Base-by-base conservation (phyloP, 2,329 filamentous ascomycete genomes). In the Colletotrichum trifolii region DNA sequence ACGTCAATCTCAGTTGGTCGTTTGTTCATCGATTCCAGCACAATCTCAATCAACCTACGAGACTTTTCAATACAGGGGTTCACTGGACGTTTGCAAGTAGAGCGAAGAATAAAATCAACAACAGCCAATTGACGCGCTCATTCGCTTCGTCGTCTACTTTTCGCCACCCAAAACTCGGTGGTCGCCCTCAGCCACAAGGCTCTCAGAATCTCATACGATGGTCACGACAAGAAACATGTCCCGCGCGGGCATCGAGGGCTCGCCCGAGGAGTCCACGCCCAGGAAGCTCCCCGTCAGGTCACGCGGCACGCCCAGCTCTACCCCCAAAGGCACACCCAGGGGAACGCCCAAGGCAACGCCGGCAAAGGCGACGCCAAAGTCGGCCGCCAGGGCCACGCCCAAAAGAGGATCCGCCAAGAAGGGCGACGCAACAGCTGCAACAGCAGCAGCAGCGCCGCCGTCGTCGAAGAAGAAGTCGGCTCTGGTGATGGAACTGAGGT, bases 301-400 rank as follows among this genome's bases (percentile, higher is more conserved):
- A 10, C 17, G 15, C 13, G 36, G 15, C 43, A 56, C 54, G 25
- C 54, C 54, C 43, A 56, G 71, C 60, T 47, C 71, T 78, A 6
- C 75, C 77, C 3, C 69, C 35, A 72, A 75, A 6, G 48, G 58
- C 6, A 42, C 60, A 2, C 33, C 53, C 17, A 58, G 47, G 54
- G 50, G 60, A 4, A 48, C 62, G 2, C 42, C 55, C 33, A 64
- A 54, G 49, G 50, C 62, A 10, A 45, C 60, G 2, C 25, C 53
- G 25, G 25, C 25, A 25, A 25, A 25, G 25, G 25, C 25, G 25
- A 25, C 25, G 25, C 25, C 25, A 25, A 25, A 25, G 25, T 25
- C 25, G 25, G 25, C 25, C 25, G 25, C 25, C 10, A 62, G 38
- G 45, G 52, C 61, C 15, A 43, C 62, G 8, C 36, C 55, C 38